Conservation (phyloP, 371 early-diverging fungal species). For the Aphelidium insulamus region DNA sequence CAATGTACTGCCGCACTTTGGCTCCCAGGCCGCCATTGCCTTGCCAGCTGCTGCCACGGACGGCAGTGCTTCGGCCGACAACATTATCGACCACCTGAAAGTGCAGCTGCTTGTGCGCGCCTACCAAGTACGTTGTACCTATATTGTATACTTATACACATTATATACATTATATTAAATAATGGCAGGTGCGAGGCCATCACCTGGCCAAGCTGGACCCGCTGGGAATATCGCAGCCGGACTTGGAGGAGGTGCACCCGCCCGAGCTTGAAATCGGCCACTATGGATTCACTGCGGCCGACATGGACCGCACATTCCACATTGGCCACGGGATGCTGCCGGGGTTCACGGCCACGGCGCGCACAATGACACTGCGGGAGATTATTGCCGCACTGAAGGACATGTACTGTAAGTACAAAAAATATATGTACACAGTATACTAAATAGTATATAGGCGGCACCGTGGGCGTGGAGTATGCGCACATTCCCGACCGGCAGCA, state of each 20-base stretch:
- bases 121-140: slow-evolving; percentile 83
- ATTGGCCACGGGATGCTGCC: slow-evolving; percentile 89
- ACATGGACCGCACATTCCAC: slow-evolving; percentile 69
- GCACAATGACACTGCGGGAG: slow-evolving; percentile 61
- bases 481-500: slow-evolving; percentile 86
- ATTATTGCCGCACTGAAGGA: slow-evolving; percentile 54
- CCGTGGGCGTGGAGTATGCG: slow-evolving; percentile 87
- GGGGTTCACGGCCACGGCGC: slow-evolving; percentile 37
- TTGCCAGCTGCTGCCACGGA: slow-evolving; percentile 5
- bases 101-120: slow-evolving; percentile 91
- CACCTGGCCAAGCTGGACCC: slow-evolving; percentile 85
- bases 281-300: slow-evolving; percentile 82
- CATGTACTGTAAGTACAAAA: slow-evolving; percentile 50
- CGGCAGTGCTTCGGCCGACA: slow-evolving; percentile 13
- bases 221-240: slow-evolving; percentile 50
- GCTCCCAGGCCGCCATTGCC: slow-evolving; percentile 5
- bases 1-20: slow-evolving; percentile 35
- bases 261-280: slow-evolving; percentile 64
- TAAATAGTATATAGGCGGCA: slow-evolving; percentile 27
- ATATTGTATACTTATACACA: neutral
- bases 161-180: neutral
- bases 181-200: slow-evolving; percentile 57
- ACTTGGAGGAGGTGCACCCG: slow-evolving; percentile 27
- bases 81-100: slow-evolving; percentile 88
- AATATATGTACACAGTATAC: neutral